Percentiles rank a stretch among this genome's conserved stretches.
phyloP scores from a whole-genome alignment of 495 filamentous ascomycete species.

The Platismatia glauca region DNA sequence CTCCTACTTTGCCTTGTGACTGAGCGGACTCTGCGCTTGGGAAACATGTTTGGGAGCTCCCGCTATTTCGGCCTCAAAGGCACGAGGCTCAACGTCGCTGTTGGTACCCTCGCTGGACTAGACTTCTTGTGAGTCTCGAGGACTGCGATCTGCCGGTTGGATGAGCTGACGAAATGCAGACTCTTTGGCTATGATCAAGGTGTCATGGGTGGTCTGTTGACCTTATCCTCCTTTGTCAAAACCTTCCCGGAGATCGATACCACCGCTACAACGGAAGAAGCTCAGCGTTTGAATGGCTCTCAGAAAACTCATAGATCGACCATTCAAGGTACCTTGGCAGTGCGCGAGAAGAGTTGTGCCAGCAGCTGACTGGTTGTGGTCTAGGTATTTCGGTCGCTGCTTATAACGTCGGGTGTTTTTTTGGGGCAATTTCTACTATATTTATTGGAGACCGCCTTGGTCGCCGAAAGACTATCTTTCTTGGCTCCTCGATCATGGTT shows the following conservation, averaged over 20 bases:
- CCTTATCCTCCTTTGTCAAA: constrained; percentile 24
- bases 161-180: constrained; percentile 1
- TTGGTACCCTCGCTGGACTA: constrained; percentile 58
- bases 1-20: not conserved
- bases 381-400: constrained; percentile 49
- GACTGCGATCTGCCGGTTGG: not conserved
- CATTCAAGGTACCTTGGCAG: constrained; percentile 39
- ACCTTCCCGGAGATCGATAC: constrained; percentile 51
- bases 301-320: constrained; percentile 40
- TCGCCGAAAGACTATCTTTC: constrained; percentile 59
- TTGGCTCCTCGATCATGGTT: constrained; percentile 61
- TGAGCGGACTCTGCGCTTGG: not conserved
- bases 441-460: constrained; percentile 65
- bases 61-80: constrained; percentile 60
- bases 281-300: constrained; percentile 18
- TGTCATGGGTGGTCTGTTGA: constrained; percentile 29
- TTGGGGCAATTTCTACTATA: constrained; percentile 59
- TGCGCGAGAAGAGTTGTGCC: not conserved
- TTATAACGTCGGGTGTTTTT: constrained; percentile 72
- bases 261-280: constrained; percentile 24
- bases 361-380: constrained; percentile 11
- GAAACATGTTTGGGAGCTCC: constrained; percentile 34
- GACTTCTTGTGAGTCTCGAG: constrained; percentile 45
- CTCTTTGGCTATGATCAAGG: constrained; percentile 49
- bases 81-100: constrained; percentile 54